phyloP scores from a whole-genome alignment of 2,329 filamentous ascomycete species.

The Penicillium sp. region DNA sequence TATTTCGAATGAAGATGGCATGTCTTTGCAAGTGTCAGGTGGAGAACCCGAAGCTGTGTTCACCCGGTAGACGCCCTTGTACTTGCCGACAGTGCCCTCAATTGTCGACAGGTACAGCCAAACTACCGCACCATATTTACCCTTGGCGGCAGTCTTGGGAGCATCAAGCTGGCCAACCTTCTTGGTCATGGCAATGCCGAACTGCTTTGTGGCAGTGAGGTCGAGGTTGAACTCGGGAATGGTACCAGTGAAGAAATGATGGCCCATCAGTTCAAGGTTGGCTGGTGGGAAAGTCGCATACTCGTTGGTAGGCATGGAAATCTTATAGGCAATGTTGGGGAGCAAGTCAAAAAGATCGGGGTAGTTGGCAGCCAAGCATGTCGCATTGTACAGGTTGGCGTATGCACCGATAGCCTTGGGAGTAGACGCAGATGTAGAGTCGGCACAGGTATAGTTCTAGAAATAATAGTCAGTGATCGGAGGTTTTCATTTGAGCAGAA shows the following conservation, averaged over 20 bases:
- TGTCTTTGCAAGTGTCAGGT: slow-evolving; percentile 73
- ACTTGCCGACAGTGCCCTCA: slow-evolving; percentile 63
- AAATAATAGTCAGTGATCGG: slow-evolving; percentile 18
- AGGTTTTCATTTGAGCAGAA: background rate
- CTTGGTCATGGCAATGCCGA: slow-evolving; percentile 65
- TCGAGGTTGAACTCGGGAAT: slow-evolving; percentile 83
- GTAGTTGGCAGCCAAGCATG: slow-evolving; percentile 74
- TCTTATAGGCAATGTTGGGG: slow-evolving; percentile 71
- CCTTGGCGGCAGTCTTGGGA: slow-evolving; percentile 65
- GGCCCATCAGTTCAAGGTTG: slow-evolving; percentile 70
- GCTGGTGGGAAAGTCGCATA: slow-evolving; percentile 55
- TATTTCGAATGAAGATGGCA: slow-evolving; percentile 69
- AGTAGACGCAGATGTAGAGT: slow-evolving; percentile 62
- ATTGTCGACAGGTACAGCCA: slow-evolving; percentile 75
- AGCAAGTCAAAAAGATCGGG: slow-evolving; percentile 70
- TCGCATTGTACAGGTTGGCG: slow-evolving; percentile 86
- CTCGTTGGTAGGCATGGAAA: slow-evolving; percentile 58
- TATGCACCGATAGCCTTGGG: slow-evolving; percentile 75
- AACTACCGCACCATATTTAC: slow-evolving; percentile 71
- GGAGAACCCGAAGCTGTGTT: slow-evolving; percentile 81
- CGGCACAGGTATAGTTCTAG: slow-evolving; percentile 89
- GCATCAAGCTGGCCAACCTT: slow-evolving; percentile 69
- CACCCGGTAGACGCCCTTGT: slow-evolving; percentile 81
- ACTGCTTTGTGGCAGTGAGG: slow-evolving; percentile 52
- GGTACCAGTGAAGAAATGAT: slow-evolving; percentile 80